Percentiles rank a stretch among this genome's conserved stretches.
Evolutionary conservation across 768 basidiomycete species (phyloP).

Genomic region (Agrocybe praecox): DNA sequence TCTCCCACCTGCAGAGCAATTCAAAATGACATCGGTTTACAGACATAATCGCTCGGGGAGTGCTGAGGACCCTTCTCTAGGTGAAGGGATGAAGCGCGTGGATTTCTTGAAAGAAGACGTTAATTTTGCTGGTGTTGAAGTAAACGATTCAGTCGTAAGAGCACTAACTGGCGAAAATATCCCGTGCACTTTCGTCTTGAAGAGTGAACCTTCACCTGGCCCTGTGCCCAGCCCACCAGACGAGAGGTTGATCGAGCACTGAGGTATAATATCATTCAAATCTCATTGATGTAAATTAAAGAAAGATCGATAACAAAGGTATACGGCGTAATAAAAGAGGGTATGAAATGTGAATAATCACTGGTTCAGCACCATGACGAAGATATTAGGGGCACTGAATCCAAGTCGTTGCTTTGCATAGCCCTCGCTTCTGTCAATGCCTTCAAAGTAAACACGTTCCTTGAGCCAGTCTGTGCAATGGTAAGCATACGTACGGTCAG

Average conservation of each 20-base stretch:
- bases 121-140: slow-evolving; percentile 64
- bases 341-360: slow-evolving; percentile 23
- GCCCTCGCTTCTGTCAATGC: slow-evolving; percentile 56
- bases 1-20: slow-evolving; percentile 36
- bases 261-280: no score
- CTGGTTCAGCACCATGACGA: slow-evolving; percentile 64
- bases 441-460: slow-evolving; percentile 73
- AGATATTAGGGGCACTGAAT: slow-evolving; percentile 78
- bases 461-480: slow-evolving; percentile 72
- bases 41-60: slow-evolving; percentile 66
- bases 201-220: slow-evolving; percentile 45
- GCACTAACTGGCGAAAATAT: slow-evolving; percentile 47
- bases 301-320: not conserved
- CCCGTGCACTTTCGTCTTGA: slow-evolving; percentile 63
- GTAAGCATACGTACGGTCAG: not conserved
- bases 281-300: not conserved
- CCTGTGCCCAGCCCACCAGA: no score
- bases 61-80: slow-evolving; percentile 65
- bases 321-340: not conserved
- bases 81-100: slow-evolving; percentile 61
- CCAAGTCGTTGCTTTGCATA: slow-evolving; percentile 68
- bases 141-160: slow-evolving; percentile 44
- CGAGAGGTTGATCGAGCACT: no score
- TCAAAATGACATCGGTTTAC: slow-evolving; percentile 54
- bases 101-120: slow-evolving; percentile 66